Base-by-base conservation (phyloP, 768 basidiomycete genomes). In the Pholiota conissans region DNA sequence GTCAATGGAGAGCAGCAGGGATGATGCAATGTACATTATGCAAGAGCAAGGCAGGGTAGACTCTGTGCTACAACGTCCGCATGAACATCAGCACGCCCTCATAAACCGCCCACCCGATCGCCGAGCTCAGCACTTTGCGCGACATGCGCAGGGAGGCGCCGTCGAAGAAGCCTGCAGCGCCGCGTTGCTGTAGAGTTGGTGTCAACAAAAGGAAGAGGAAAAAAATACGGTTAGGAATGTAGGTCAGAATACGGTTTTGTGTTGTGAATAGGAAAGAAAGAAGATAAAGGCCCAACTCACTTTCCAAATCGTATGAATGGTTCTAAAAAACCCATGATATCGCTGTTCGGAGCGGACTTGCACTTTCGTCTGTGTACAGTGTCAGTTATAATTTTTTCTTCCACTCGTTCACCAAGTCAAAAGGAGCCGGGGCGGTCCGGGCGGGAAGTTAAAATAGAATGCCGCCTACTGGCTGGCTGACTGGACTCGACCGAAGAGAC, bases 41-140 rank as follows among this genome's bases (percentile, higher is more conserved):
- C n/a, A n/a, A n/a, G n/a, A n/a, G n/a, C n/a, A n/a, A n/a, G n/a
- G n/a, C n/a, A n/a, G n/a, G n/a, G n/a, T n/a, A n/a, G n/a, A n/a
- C n/a, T n/a, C n/a, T n/a, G n/a, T n/a, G n/a, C n/a, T 54, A 58
- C 10, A 49, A 29, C 14, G 54, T 73, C 68, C 76, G 79, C 65
- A 85, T 77, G 56, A 87, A 76, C 66, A 90, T 81, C 27, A 92
- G 73, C 22, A 87, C 70, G 39, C 86, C 87, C 70, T 96, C 95
- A 61, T 95, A 97, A 0, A 94, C 89, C 2, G 85, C 90, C 95
- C 95, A 97, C 2, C 87, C 93, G 58, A 97, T 91, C 0, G 87
- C 87, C n/a, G 92, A 93, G 63, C 91, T 91, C 13, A 91, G 72
- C 5, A 95, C 85, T 70, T 98, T 98, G 35, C 93, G 83, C 3